These are phyloP conservation scores for Casuarina cunninghamiana DNA, from an alignment of 306 rosid species.

Conservation along the genomic window DNA sequence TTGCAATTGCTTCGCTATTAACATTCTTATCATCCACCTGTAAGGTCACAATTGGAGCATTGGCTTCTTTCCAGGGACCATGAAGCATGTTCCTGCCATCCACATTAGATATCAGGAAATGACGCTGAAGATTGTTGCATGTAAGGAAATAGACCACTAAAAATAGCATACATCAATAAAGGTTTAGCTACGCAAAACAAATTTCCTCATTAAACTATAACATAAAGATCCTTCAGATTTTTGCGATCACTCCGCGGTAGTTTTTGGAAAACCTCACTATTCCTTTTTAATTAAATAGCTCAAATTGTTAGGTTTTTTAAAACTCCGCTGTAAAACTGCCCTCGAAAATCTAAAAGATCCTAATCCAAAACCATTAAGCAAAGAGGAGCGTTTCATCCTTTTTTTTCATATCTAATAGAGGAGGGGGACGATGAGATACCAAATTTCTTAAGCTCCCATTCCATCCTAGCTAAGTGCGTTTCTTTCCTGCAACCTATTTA, in stretches of 20 bases:
- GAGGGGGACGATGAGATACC: neutral
- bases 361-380: neutral
- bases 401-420: neutral
- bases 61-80: conserved; percentile 99
- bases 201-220: neutral
- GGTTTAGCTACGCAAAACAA: neutral
- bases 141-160: conserved; percentile 4
- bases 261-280: no score
- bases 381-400: neutral
- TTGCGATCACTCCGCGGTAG: no score
- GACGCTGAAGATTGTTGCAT: neutral
- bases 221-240: no score
- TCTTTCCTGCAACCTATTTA: neutral
- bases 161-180: neutral
- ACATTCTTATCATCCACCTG: conserved; percentile 89
- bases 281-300: no score
- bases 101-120: conserved; percentile 8
- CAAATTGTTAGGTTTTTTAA: no score
- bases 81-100: conserved; percentile 91
- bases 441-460: neutral
- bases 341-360: no score
- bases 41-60: conserved; percentile 71
- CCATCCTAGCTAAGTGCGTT: neutral
- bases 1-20: conserved; percentile 79
- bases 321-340: no score